Percentiles rank a stretch among this genome's conserved stretches.
phyloP scores from a whole-genome alignment of 257 asterid genomes.

The Marsdenia floribunda region DNA sequence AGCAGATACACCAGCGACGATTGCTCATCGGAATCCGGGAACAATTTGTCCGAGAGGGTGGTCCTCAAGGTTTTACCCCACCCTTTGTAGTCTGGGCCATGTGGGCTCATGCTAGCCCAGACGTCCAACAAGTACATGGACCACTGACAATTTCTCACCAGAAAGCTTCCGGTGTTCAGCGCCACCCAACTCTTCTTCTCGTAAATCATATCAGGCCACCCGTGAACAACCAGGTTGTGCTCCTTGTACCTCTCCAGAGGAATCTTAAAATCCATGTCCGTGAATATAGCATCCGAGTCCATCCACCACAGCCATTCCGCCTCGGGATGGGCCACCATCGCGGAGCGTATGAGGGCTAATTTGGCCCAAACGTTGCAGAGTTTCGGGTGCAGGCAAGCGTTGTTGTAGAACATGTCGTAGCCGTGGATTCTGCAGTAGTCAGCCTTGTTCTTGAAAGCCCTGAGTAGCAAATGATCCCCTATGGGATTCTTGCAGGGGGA shows the following conservation, averaged over 20 bases:
- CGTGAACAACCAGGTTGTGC: conserved; percentile 8
- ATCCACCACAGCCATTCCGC: conserved; percentile 20
- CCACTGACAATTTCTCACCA: conserved; percentile 16
- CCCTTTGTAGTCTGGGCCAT: conserved; percentile 13
- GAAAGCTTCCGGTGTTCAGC: conserved; percentile 8
- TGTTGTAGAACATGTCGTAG: conserved; percentile 53
- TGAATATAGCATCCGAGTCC: conserved; percentile 13
- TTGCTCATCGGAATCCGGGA: conserved; percentile 23
- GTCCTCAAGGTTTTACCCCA: conserved; percentile 21
- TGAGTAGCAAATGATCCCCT: conserved; percentile 58
- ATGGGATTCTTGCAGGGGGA: conserved; percentile 45
- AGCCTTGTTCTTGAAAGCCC: conserved; percentile 70
- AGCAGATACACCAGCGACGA: conserved; percentile 23
- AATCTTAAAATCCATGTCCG: conserved; percentile 16
- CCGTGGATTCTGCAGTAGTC: conserved; percentile 72
- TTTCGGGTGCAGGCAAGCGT: conserved; percentile 20
- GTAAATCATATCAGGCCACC: conserved; percentile 13
- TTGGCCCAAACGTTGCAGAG: conserved; percentile 9
- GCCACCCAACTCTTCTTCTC: conserved; percentile 12
- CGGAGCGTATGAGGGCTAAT: not conserved
- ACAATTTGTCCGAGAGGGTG: conserved; percentile 18
- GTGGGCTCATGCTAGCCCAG: conserved; percentile 17
- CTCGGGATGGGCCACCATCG: conserved; percentile 13
- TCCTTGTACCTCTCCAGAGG: conserved; percentile 11
- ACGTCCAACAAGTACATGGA: conserved; percentile 12